Evolutionary conservation across 192 early-diverging fungal genomes (phyloP).

Genomic region (Linderina pennispora): DNA sequence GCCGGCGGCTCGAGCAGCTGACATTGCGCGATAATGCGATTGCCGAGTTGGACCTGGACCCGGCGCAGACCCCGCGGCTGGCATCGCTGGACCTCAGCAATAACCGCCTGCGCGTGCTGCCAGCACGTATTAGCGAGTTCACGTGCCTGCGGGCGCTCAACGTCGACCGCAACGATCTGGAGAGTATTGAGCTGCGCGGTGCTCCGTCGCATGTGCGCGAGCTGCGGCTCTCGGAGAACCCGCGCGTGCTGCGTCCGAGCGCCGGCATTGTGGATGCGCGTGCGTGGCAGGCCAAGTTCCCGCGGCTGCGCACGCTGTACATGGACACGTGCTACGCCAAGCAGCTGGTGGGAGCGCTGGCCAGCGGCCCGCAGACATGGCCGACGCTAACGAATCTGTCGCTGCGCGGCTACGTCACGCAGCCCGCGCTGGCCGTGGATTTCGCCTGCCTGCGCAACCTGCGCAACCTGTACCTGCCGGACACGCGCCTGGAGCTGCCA

Average conservation of each 20-base stretch:
- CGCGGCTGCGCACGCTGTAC: slow-evolving; percentile 34
- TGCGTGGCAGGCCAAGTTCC: slow-evolving; percentile 32
- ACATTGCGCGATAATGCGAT: slow-evolving; percentile 38
- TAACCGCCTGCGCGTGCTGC: slow-evolving; percentile 34
- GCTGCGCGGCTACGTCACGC: slow-evolving; percentile 32
- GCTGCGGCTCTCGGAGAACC: slow-evolving; percentile 40
- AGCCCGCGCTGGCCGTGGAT: slow-evolving; percentile 24
- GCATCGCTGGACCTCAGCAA: slow-evolving; percentile 32
- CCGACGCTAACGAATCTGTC: slow-evolving; percentile 37
- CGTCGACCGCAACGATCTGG: slow-evolving; percentile 37
- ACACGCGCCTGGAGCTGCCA: slow-evolving; percentile 30
- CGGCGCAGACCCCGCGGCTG: slow-evolving; percentile 27
- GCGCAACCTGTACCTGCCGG: slow-evolving; percentile 44
- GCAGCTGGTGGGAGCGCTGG: slow-evolving; percentile 10
- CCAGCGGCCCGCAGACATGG: slow-evolving; percentile 7
- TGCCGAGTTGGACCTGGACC: slow-evolving; percentile 26
- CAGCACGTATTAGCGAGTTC: slow-evolving; percentile 31
- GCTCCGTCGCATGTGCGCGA: slow-evolving; percentile 33
- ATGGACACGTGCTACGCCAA: slow-evolving; percentile 38
- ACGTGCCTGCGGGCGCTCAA: slow-evolving; percentile 23
- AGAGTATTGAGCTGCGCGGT: slow-evolving; percentile 25
- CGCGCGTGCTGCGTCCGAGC: slow-evolving; percentile 25
- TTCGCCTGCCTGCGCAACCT: slow-evolving; percentile 22
- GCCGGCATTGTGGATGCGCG: slow-evolving; percentile 26
- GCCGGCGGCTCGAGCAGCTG: slow-evolving; percentile 26